Evolutionary conservation across 106 monocot genomes (phyloP).

Genomic region (Dioscorea zingiberensis): DNA sequence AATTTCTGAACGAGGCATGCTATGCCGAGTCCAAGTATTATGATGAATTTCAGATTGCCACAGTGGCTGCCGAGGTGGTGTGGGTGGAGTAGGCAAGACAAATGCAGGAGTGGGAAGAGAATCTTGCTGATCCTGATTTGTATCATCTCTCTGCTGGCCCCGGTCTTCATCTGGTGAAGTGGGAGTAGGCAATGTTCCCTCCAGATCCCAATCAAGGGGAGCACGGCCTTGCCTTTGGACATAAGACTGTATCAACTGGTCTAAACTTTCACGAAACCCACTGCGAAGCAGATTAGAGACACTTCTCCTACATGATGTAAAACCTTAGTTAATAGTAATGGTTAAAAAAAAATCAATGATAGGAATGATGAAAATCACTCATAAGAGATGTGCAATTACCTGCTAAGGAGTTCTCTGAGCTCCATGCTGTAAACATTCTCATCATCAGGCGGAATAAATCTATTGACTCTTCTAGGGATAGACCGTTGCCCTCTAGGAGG

Average conservation of each 20-base stretch:
- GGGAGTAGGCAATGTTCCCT: constrained; percentile 27
- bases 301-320: constrained; percentile 65
- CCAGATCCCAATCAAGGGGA: constrained; percentile 70
- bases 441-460: constrained; percentile 84
- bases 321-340: background rate
- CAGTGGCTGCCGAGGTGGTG: constrained; percentile 72
- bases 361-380: background rate
- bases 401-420: constrained; percentile 92
- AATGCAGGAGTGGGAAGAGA: constrained; percentile 30
- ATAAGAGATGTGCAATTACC: constrained; percentile 30
- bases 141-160: constrained; percentile 28
- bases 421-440: constrained; percentile 89
- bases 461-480: constrained; percentile 46
- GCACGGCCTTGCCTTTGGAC: constrained; percentile 58
- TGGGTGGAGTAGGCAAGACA: constrained; percentile 55
- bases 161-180: constrained; percentile 42
- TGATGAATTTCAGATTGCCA: constrained; percentile 75
- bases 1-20: constrained; percentile 66
- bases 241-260: constrained; percentile 85
- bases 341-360: background rate
- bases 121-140: constrained; percentile 32
- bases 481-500: constrained; percentile 31
- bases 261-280: constrained; percentile 85
- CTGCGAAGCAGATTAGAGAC: constrained; percentile 95
- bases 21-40: constrained; percentile 59